phyloP scores from a whole-genome alignment of 306 rosid species.

The Lathyrus sativus region DNA sequence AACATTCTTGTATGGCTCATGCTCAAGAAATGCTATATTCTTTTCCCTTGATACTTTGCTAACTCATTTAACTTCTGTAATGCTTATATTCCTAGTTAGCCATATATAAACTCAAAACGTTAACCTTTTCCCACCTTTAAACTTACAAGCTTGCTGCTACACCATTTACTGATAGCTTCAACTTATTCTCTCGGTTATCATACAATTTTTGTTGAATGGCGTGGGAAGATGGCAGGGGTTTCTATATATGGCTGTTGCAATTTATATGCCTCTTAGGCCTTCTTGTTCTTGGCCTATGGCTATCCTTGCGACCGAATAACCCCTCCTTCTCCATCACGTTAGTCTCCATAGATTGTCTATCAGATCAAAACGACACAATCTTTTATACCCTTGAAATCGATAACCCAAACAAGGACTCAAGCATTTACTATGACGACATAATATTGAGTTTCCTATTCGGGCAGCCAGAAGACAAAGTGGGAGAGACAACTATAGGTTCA shows the following conservation, averaged over 20 bases:
- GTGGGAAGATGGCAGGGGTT: constrained; percentile 9
- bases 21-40: constrained; percentile 13
- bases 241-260: background rate
- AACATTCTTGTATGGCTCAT: background rate
- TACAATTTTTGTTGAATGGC: background rate
- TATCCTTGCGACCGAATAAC: constrained; percentile 9
- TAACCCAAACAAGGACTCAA: constrained; percentile 15
- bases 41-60: constrained; percentile 3
- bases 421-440: constrained; percentile 11
- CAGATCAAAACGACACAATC: background rate
- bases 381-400: background rate
- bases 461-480: background rate
- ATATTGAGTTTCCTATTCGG: background rate
- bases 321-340: background rate
- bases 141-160: background rate
- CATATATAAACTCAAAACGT: too few species aligned
- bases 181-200: background rate
- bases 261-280: constrained; percentile 11
- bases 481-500: background rate
- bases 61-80: background rate
- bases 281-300: constrained; percentile 7
- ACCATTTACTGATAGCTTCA: background rate
- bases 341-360: background rate
- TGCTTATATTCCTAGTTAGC: constrained; percentile 1
- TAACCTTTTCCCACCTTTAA: constrained; percentile 6